Conservation (phyloP, 768 basidiomycete species). For the Pleurotus tuber-regium region DNA sequence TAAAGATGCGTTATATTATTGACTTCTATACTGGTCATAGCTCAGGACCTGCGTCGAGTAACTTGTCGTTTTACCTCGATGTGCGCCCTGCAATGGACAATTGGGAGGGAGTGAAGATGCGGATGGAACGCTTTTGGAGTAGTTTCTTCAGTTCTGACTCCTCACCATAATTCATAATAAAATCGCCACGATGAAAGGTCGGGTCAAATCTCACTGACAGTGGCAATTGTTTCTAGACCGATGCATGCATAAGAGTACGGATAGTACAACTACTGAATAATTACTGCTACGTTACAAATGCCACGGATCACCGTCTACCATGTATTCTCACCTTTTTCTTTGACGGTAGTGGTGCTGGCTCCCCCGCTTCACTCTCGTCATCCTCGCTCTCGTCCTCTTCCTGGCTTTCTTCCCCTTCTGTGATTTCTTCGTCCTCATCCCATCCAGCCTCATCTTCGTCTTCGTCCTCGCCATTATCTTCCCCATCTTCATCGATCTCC, state of each 20-base stretch:
- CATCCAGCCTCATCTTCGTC: conserved; percentile 39
- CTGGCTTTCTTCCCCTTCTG: conserved; percentile 42
- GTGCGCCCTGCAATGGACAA: conserved; percentile 91
- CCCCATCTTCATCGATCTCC: conserved; percentile 37
- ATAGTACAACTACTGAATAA: conserved; percentile 6
- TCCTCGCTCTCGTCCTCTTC: conserved; percentile 59
- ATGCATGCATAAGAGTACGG: no score
- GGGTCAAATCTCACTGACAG: conserved; percentile 3
- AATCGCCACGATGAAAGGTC: no score
- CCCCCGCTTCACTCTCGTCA: conserved; percentile 36
- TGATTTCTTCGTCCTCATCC: conserved; percentile 30
- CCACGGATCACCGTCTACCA: conserved; percentile 39
- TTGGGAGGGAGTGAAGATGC: conserved; percentile 92
- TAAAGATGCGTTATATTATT: conserved; percentile 88
- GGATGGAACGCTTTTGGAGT: conserved; percentile 55
- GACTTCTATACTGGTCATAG: conserved; percentile 93
- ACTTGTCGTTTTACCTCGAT: conserved; percentile 89
- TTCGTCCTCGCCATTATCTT: conserved; percentile 39
- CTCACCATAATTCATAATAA: no score
- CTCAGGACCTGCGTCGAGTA: conserved; percentile 30
- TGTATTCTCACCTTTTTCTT: conserved; percentile 54
- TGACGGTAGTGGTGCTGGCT: conserved; percentile 27
- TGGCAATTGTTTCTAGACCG: conserved; percentile 6
- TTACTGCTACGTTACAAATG: neutral
- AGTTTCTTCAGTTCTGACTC: neutral